These are phyloP conservation scores for Sporisorium sorghi DNA, from an alignment of 1,284 basidiomycete species.

Conservation along the genomic window DNA sequence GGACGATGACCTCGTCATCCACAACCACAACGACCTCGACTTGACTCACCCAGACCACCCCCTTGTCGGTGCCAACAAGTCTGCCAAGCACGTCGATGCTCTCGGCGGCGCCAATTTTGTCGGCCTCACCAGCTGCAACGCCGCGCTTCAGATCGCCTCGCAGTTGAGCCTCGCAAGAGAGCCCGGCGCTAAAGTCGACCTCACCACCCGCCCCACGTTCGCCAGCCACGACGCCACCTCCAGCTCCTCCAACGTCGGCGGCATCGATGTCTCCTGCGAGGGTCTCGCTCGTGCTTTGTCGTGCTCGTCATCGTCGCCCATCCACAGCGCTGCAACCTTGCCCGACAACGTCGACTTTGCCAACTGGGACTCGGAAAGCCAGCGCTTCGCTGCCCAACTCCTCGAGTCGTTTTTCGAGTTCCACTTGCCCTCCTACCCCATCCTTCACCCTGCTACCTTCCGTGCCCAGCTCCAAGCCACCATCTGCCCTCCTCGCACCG, in stretches of 20 bases:
- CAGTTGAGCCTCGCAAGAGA: conserved; percentile 33
- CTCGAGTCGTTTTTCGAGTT: conserved; percentile 53
- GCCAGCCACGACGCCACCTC: conserved; percentile 15
- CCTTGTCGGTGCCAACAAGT: conserved; percentile 2
- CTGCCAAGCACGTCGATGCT: conserved; percentile 24
- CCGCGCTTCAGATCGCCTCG: conserved; percentile 45
- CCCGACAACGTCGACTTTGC: conserved; percentile 37
- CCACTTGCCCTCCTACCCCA: conserved; percentile 48
- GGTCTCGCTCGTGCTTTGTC: conserved; percentile 36
- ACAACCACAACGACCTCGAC: conserved; percentile 12
- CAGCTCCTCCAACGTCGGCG: conserved; percentile 11
- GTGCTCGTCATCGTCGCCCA: conserved; percentile 10
- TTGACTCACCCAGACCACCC: conserved; percentile 7
- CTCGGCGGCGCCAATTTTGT: conserved; percentile 44
- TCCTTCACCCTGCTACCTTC: conserved; percentile 52
- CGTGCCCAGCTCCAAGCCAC: conserved; percentile 49
- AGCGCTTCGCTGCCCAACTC: conserved; percentile 33
- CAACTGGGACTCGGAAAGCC: conserved; percentile 36
- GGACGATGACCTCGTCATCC: conserved; percentile 12
- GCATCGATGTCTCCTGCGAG: conserved; percentile 38
- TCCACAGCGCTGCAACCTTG: conserved; percentile 15
- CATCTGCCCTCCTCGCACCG: conserved; percentile 26
- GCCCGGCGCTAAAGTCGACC: conserved; percentile 11
- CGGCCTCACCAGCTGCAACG: conserved; percentile 51
- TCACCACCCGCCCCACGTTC: conserved; percentile 11